A percentile compares a stretch with the other conserved stretches of the same genome.
These are phyloP conservation scores for Candida piceae DNA, from an alignment of 805 yeast genomes.

Conservation along the genomic window DNA sequence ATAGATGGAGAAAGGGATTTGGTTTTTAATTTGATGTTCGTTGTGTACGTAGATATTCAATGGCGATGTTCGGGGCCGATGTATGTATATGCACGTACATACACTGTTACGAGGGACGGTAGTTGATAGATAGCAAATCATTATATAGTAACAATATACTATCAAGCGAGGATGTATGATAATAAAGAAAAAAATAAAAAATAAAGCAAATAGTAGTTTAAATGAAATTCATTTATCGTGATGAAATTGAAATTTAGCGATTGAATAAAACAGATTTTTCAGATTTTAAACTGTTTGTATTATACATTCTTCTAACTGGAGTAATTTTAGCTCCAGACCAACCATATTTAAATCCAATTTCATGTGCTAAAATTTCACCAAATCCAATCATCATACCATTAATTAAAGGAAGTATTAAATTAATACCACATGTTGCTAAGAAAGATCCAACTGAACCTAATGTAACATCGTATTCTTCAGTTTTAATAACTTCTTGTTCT, in stretches of 20 bases:
- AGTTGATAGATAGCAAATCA: no score
- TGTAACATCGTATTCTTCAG: slow-evolving; percentile 6
- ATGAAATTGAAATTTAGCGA: neutral
- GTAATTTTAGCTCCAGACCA: slow-evolving; percentile 56
- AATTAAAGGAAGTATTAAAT: slow-evolving; percentile 77
- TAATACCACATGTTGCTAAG: slow-evolving; percentile 55
- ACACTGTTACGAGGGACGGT: no score
- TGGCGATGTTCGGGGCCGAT: no score
- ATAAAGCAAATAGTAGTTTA: no score
- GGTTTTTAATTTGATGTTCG: no score
- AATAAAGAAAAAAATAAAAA: no score
- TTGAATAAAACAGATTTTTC: slow-evolving; percentile 6
- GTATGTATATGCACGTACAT: no score
- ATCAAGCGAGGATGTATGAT: no score
- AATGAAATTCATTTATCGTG: neutral
- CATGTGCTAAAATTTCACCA: slow-evolving; percentile 93
- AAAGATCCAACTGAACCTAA: slow-evolving; percentile 34
- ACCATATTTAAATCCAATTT: slow-evolving; percentile 73
- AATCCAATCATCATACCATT: slow-evolving; percentile 95
- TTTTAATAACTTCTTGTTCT: no score
- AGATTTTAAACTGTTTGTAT: slow-evolving; percentile 3
- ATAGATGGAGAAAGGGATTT: no score
- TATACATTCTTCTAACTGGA: slow-evolving; percentile 15
- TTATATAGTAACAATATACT: no score
- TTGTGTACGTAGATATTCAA: no score